Base-by-base conservation (phyloP, 129 eudicot species). In the Tagetes patula region DNA sequence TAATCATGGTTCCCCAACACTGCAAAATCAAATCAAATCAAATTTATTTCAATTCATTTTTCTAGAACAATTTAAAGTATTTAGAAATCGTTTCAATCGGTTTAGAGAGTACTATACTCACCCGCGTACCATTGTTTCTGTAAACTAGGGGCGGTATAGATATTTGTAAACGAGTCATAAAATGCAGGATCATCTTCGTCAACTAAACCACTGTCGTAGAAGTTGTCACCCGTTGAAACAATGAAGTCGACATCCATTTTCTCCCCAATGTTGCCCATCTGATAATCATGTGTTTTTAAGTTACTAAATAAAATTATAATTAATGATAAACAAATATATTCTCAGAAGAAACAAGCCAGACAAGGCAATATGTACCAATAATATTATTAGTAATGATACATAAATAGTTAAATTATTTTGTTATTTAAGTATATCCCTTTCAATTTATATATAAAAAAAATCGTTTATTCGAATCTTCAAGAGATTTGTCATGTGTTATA, bases 1-100 rank as follows among this genome's bases (percentile, higher is more conserved):
- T 90, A 87, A 69, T 90, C 96, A 81, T 90, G 96, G 77, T 90
- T 90, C 43, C 94, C 96, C 50, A 87, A 56, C 3, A 90, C 96
- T 90, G 78, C 67, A 81, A 55, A 61, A 61, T 10, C 3, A 40
- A 39, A 11, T 1, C 27, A 39, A 38, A 11, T 0, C 32, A 72
- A 72, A 3, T 43, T 3, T 41, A 64, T 5, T n/a, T 65, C 2
- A 27, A 10, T 59, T 59, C 9, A 2, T 33, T 41, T 38, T 13
- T 41, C 1, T 1, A 11, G 6, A 55, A 20, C 33, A 8, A 9
- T 8, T 9, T 10, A 10, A 33, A 32, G 10, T 1, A 40, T 41
- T 33, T 59, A n/a, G 1, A 14, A 20, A 55, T 1, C 27, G 8
- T 39, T 20, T 20, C 27, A 20, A 13, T 37, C 6, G 6, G 36